These are phyloP conservation scores for Alloteropsis semialata DNA, from an alignment of 176 grass and related monocot genomes.

Conservation along the genomic window DNA sequence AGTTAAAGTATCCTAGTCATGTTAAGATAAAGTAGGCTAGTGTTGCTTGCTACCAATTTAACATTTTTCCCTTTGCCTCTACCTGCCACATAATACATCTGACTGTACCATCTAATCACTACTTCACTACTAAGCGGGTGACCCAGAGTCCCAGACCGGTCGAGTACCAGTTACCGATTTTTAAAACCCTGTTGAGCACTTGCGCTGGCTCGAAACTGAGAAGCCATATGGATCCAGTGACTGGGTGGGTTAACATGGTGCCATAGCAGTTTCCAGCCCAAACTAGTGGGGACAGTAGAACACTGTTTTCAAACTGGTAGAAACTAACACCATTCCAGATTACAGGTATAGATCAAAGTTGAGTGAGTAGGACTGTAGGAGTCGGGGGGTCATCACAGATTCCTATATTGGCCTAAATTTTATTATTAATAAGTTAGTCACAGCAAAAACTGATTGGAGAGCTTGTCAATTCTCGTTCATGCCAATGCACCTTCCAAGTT, in stretches of 20 bases:
- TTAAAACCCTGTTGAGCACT: background rate
- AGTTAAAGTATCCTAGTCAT: background rate
- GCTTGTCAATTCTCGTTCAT: background rate
- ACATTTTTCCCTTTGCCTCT: background rate
- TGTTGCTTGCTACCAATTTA: background rate
- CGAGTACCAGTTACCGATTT: background rate
- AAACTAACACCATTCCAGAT: background rate
- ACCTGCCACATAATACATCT: background rate
- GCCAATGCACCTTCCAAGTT: background rate
- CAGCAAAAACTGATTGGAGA: background rate
- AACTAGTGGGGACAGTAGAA: background rate
- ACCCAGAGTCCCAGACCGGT: background rate
- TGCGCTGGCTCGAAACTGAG: background rate
- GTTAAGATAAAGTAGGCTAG: background rate
- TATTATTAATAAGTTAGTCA: background rate
- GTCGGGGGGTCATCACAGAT: background rate
- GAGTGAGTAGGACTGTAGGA: background rate
- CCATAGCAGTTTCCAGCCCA: background rate
- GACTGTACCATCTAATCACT: background rate
- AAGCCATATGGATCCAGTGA: background rate
- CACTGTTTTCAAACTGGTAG: background rate
- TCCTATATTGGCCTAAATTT: background rate
- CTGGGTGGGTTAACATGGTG: background rate
- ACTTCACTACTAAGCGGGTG: background rate
- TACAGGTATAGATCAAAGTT: background rate